These are phyloP conservation scores for Diddensiella santjacobensis DNA, from an alignment of 805 yeast genomes.

Conservation along the genomic window DNA sequence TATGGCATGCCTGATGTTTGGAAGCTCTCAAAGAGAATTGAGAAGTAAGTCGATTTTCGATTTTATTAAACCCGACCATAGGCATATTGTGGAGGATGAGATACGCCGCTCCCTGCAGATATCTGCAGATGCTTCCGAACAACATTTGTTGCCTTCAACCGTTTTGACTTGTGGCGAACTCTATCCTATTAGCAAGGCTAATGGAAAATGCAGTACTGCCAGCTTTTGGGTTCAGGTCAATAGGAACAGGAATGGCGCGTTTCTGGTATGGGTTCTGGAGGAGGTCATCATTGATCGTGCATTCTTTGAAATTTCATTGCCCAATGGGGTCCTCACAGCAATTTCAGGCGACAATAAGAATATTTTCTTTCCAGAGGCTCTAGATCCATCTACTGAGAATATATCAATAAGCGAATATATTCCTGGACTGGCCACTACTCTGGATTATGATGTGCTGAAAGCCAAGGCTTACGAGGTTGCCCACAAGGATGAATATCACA, in stretches of 20 bases:
- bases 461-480: neutral
- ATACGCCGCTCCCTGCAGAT: neutral
- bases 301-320: constrained; percentile 15
- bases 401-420: constrained; percentile 1
- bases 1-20: constrained; percentile 82
- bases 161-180: constrained; percentile 61
- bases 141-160: neutral
- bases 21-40: constrained; percentile 64
- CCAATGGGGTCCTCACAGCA: constrained; percentile 6
- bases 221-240: constrained; percentile 78
- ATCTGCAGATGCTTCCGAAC: neutral
- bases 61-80: constrained; percentile 31
- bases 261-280: constrained; percentile 80
- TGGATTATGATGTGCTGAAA: constrained; percentile 53
- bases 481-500: constrained; percentile 21
- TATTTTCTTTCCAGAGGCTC: neutral
- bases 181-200: constrained; percentile 70
- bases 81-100: constrained; percentile 25
- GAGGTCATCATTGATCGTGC: constrained; percentile 52
- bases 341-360: constrained; percentile 15
- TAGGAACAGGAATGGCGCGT: constrained; percentile 44
- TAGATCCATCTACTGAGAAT: neutral
- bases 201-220: constrained; percentile 70
- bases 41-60: constrained; percentile 65
- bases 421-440: constrained; percentile 10